Percentiles rank a stretch among this genome's conserved stretches.
These are phyloP conservation scores for Blastomyces gilchristii DNA, from an alignment of 2,329 filamentous ascomycete genomes.

Conservation along the genomic window DNA sequence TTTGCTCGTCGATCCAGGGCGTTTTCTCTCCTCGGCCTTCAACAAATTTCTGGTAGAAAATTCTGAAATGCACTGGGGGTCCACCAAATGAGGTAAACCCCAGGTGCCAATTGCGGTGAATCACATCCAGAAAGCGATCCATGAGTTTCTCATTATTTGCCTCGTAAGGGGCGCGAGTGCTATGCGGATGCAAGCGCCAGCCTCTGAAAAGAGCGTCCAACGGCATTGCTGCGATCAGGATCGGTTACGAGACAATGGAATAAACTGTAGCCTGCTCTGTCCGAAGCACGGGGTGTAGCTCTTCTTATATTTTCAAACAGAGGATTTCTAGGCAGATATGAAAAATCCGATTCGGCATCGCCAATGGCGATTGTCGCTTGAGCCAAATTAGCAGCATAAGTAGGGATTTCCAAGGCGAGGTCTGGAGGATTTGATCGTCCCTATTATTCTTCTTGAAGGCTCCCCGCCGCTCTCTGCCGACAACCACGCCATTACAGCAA, in stretches of 20 bases:
- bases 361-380: background rate
- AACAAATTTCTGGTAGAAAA: constrained; percentile 54
- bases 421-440: background rate
- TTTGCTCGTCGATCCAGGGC: constrained; percentile 59
- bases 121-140: constrained; percentile 26
- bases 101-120: constrained; percentile 45
- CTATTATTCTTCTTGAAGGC: too few species aligned
- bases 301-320: background rate
- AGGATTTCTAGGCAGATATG: background rate
- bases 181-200: constrained; percentile 5
- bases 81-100: constrained; percentile 58
- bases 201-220: constrained; percentile 11
- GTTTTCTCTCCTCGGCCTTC: constrained; percentile 35
- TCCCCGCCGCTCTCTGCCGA: background rate
- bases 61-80: constrained; percentile 60
- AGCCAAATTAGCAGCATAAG: background rate
- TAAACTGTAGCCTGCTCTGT: background rate
- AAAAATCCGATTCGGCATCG: background rate
- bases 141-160: constrained; percentile 22
- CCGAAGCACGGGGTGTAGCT: background rate
- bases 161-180: constrained; percentile 12
- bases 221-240: constrained; percentile 9
- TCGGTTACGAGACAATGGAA: background rate
- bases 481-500: background rate
- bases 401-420: background rate